phyloP scores from a whole-genome alignment of 1,284 basidiomycete species.

The Moniliophthora roreri region DNA sequence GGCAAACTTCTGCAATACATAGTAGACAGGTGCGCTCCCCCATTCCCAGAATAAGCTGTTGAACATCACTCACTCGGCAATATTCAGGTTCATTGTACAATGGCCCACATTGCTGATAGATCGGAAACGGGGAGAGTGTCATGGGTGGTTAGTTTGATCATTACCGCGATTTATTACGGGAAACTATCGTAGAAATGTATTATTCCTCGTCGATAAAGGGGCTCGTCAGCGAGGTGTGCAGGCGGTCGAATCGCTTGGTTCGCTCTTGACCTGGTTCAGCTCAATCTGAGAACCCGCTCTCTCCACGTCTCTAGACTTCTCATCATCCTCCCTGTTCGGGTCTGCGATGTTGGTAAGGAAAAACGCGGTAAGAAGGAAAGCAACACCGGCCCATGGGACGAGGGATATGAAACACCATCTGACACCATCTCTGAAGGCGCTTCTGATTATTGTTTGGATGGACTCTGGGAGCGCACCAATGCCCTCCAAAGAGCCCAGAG shows the following conservation, averaged over 20 bases:
- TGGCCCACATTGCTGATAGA: slow-evolving; percentile 67
- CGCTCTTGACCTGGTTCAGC: neutral
- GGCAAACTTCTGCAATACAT: slow-evolving; percentile 79
- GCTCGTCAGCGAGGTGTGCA: too few species aligned
- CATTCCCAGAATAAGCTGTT: neutral
- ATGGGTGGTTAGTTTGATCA: slow-evolving; percentile 65
- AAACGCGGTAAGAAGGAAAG: slow-evolving; percentile 30
- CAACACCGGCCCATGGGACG: slow-evolving; percentile 44
- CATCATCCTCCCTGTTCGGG: slow-evolving; percentile 16
- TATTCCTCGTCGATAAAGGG: too few species aligned
- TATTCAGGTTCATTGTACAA: slow-evolving; percentile 77
- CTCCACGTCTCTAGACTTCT: neutral
- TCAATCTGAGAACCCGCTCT: neutral
- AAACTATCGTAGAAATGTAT: too few species aligned
- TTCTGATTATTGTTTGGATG: slow-evolving; percentile 33
- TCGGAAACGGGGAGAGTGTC: slow-evolving; percentile 45
- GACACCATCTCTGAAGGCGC: slow-evolving; percentile 41
- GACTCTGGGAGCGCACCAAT: slow-evolving; percentile 34
- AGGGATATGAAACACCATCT: slow-evolving; percentile 47
- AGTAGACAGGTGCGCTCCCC: slow-evolving; percentile 70
- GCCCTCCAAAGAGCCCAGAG: slow-evolving; percentile 22
- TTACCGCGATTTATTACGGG: neutral
- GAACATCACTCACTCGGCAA: neutral
- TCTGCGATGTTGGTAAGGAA: slow-evolving; percentile 37
- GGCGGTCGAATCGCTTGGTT: neutral